Evolutionary conservation across 78 protist species (phyloP), one percentile per base, ranked within the genome.

Genomic region (Blattamonas nauphoetae): DNA sequence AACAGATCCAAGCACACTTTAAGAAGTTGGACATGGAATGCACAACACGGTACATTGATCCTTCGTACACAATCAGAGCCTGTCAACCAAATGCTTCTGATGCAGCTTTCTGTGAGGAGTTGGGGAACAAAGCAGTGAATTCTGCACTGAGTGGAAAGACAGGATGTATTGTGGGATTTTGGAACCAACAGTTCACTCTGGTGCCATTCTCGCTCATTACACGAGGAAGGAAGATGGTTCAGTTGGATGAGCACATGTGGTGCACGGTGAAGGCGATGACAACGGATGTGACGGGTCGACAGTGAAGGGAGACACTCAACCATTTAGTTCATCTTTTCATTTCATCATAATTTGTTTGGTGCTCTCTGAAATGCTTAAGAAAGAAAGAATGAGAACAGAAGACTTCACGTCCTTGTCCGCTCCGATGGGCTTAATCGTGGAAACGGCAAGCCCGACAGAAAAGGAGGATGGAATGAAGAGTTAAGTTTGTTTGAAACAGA

Each of bases 111-210:
- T 79, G 83, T 21, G 21, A 33, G 43, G 83, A 79, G 83, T 11
- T 79, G 29, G 83, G 43, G 43, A 6, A 79, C 43, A 79, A 79
- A 21, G 83, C 83, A 6, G 83, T 79, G 43, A 11, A 79, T 21
- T 79, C 83, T 4, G 83, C 83, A 5, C 83, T 79, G 43, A 21
- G 43, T 21, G 83, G 83, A 5, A 79, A 79, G 83, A 79, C 83
- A 21, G 83, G 83, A 6, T 79, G 83, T 21, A 21, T 79, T 6
- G 83, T 79, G 83, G 83, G 83, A 4, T 79, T 32, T 21, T 79
- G 83, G 83, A 79, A 79, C 83, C 42, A 79, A 4, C 29, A 36
- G 45, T 79, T 33, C 83, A 79, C 83, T 6, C 83, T 79, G 33
- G 83, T 79, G 83, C 83, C 83, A 5, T 36, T 79, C 45, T 79